Conservation (phyloP, 148 eudicot genomes). For the Heliamphora exappendiculata region DNA sequence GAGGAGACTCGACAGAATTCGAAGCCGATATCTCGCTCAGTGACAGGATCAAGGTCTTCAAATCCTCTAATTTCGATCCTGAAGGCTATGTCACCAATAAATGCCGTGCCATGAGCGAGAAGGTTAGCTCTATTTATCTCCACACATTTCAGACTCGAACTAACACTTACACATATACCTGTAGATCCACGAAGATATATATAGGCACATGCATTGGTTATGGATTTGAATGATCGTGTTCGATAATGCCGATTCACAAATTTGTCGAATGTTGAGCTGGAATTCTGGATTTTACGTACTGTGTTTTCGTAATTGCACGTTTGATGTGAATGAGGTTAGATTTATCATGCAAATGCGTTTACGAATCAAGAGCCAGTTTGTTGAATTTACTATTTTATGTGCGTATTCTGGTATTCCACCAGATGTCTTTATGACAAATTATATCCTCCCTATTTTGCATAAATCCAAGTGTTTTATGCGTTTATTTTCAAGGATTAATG, state of each 20-base stretch:
- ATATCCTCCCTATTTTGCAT: neutral
- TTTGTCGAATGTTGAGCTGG: neutral
- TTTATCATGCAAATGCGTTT: neutral
- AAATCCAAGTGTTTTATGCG: neutral
- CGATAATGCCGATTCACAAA: neutral
- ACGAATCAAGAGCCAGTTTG: neutral
- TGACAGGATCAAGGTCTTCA: constrained; percentile 73
- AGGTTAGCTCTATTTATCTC: constrained; percentile 30
- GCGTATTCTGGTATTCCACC: too few relatives aligned
- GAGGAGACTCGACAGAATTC: constrained; percentile 50
- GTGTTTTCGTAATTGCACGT: neutral
- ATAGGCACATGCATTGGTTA: neutral
- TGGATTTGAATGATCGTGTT: neutral
- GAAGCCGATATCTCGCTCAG: constrained; percentile 54
- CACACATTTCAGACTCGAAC: neutral
- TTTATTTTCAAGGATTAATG: neutral
- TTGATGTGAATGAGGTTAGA: neutral
- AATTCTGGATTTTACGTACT: neutral
- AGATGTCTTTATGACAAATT: neutral
- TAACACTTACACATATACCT: too few relatives aligned
- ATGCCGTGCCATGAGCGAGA: constrained; percentile 66
- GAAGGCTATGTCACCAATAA: constrained; percentile 52
- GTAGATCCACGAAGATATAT: too few relatives aligned
- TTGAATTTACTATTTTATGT: too few relatives aligned
- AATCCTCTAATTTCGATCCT: constrained; percentile 54